Conservation (phyloP, 768 basidiomycete species). For the Hypholoma fasciculare region DNA sequence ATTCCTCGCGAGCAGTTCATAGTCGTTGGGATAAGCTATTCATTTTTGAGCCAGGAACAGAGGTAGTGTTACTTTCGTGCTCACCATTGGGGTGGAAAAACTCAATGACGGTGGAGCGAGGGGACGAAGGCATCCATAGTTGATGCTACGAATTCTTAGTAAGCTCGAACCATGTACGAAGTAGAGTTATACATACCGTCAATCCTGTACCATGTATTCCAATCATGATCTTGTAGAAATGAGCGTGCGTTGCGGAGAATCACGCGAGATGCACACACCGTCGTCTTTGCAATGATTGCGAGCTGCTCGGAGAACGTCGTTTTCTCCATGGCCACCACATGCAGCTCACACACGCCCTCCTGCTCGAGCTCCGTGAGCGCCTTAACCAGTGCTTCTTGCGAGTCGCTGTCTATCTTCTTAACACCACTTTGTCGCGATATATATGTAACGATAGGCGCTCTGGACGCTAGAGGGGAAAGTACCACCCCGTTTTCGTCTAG, state of each 20-base stretch:
- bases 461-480: slow-evolving; percentile 1
- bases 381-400: slow-evolving; percentile 51
- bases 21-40: slow-evolving; percentile 34
- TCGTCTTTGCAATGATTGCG: slow-evolving; percentile 56
- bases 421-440: slow-evolving; percentile 55
- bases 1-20: slow-evolving; percentile 40
- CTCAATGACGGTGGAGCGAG: slow-evolving; percentile 66
- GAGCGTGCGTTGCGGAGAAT: not conserved
- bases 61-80: not conserved
- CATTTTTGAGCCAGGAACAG: not conserved
- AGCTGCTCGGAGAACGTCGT: slow-evolving; percentile 65
- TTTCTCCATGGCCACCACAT: slow-evolving; percentile 36
- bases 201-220: slow-evolving; percentile 74
- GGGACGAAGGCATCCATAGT: slow-evolving; percentile 67
- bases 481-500: slow-evolving; percentile 14
- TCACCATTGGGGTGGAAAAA: slow-evolving; percentile 61
- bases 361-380: slow-evolving; percentile 48
- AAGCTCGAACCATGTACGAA: not conserved
- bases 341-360: slow-evolving; percentile 52
- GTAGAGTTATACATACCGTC: slow-evolving; percentile 32
- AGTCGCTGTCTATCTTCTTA: slow-evolving; percentile 38
- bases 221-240: slow-evolving; percentile 31
- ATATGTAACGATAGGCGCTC: slow-evolving; percentile 41
- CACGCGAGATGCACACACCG: slow-evolving; percentile 34
- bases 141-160: slow-evolving; percentile 41